Percentiles rank a stretch among this genome's conserved stretches.
phyloP scores from a whole-genome alignment of 2,329 filamentous ascomycete species.

The Fusarium graminum region DNA sequence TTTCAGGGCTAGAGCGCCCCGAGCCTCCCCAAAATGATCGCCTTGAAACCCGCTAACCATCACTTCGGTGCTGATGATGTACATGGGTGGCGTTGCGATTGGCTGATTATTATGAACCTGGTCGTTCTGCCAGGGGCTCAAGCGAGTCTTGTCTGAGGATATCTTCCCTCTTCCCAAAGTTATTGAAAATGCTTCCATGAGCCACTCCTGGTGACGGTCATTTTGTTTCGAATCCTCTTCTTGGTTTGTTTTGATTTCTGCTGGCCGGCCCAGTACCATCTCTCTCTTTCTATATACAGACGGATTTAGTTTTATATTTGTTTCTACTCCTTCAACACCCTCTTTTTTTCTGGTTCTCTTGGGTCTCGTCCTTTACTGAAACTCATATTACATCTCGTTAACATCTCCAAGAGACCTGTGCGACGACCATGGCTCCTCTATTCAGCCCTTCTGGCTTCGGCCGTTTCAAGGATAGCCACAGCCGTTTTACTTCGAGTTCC shows the following conservation, averaged over 20 bases:
- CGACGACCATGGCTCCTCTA: conserved; percentile 43
- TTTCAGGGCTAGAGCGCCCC: conserved; percentile 31
- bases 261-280: conserved; percentile 45
- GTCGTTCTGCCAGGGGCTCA: conserved; percentile 38
- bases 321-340: conserved; percentile 37
- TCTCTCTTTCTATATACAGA: conserved; percentile 25
- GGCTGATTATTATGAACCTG: conserved; percentile 16
- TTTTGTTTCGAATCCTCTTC: conserved; percentile 44
- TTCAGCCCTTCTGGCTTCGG: conserved; percentile 43
- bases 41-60: conserved; percentile 42
- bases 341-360: conserved; percentile 32
- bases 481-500: conserved; percentile 24
- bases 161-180: conserved; percentile 30
- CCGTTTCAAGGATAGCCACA: conserved; percentile 39
- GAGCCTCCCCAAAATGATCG: conserved; percentile 35
- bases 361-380: conserved; percentile 37
- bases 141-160: conserved; percentile 43
- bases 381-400: conserved; percentile 19
- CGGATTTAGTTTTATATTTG: conserved; percentile 30
- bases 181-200: conserved; percentile 45
- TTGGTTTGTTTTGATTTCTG: conserved; percentile 36
- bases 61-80: conserved; percentile 36
- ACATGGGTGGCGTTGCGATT: conserved; percentile 21
- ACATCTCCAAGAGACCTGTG: conserved; percentile 18
- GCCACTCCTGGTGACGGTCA: conserved; percentile 42